Base-by-base conservation (phyloP, 345 rosid species). In the Aethionema arabicum region DNA sequence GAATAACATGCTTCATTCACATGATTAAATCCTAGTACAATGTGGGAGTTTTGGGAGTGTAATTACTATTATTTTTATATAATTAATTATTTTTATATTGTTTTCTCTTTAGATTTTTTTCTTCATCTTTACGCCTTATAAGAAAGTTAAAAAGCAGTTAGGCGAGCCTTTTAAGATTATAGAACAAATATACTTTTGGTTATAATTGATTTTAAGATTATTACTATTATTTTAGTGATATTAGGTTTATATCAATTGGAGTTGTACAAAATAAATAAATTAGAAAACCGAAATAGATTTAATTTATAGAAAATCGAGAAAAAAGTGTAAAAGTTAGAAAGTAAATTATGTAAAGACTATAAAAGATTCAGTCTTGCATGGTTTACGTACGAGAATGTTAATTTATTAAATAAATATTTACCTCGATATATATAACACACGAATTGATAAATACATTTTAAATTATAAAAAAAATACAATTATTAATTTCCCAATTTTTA, bases 321-420 rank as follows among this genome's bases (percentile, higher is more conserved):
- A 21, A 69, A 64, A 42, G 54, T 70, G 46, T 35, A 70, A 63
- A 21, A 70, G 75, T 50, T 50, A 32, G 49, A 52, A 71, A 70
- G 60, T 47, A 56, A 7, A 70, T 27, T 41, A 14, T 59, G 52
- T 58, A 63, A 58, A 63, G 52, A 70, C 38, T 35, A 27, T 40
- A 41, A 46, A 55, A 55, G 32, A 56, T 45, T 36, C 55, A 44
- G 11, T 42, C 42, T 36, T 61, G 56, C 73, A 68, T 61, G 73
- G 62, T 62, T 61, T 51, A 58, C 37, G 65, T 67, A 21, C 63
- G 50, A 66, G 21, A 48, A 33, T 41, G 15, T 2, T 21, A 21
- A 21, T 21, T 21, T 40, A 67, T 12, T 21, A 16, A 11, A 14
- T 31, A 39, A 29, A 45, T 7, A n/a, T n/a, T n/a, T n/a, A 54